Percentiles rank a stretch among this genome's conserved stretches.
phyloP scores from a whole-genome alignment of 1,284 basidiomycete species.

The Cutaneotrichosporon mucoides region DNA sequence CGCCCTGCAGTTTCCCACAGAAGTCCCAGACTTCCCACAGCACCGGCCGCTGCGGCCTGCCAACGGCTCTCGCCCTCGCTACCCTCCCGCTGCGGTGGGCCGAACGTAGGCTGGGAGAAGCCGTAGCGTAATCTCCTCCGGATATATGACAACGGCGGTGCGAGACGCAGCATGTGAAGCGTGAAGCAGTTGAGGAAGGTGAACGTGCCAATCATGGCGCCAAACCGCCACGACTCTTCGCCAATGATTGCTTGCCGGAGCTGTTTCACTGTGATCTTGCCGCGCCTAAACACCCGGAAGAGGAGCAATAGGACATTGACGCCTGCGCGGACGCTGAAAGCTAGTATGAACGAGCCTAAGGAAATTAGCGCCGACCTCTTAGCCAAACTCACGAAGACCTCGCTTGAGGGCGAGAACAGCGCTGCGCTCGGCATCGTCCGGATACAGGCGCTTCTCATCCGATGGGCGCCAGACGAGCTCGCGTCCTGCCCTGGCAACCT shows the following conservation, averaged over 20 bases:
- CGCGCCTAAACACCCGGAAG: conserved; percentile 57
- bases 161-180: conserved; percentile 74
- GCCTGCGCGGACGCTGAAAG: conserved; percentile 71
- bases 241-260: conserved; percentile 76
- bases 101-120: conserved; percentile 38
- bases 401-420: conserved; percentile 69
- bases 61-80: conserved; percentile 58
- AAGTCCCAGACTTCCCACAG: conserved; percentile 69
- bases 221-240: conserved; percentile 71
- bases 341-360: conserved; percentile 70
- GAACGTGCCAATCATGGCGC: conserved; percentile 73
- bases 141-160: conserved; percentile 57
- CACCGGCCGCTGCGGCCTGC: conserved; percentile 85
- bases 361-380: conserved; percentile 1
- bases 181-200: conserved; percentile 76
- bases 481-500: conserved; percentile 32
- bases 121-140: conserved; percentile 35
- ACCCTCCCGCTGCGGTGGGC: conserved; percentile 55
- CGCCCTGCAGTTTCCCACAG: conserved; percentile 72
- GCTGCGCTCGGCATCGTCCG: conserved; percentile 65
- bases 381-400: conserved; percentile 62
- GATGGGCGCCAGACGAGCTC: conserved; percentile 72
- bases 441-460: conserved; percentile 68
- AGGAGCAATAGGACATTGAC: conserved; percentile 73
- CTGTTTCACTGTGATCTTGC: conserved; percentile 55